Conservation (phyloP, 1,284 basidiomycete species). For the Hemileccinum hortonii region DNA sequence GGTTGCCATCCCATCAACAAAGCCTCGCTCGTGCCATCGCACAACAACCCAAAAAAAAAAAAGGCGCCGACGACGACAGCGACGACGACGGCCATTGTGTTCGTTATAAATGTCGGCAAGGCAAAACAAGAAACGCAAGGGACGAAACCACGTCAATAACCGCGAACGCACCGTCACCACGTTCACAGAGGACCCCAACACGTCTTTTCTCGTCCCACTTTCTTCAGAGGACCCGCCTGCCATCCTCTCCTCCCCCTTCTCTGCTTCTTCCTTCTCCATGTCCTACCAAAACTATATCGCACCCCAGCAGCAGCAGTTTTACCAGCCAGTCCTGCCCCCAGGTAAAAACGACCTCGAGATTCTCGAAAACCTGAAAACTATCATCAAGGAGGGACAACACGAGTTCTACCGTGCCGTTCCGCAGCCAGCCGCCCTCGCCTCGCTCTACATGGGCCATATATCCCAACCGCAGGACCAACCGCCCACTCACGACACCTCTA, state of each 20-base stretch:
- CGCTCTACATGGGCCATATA: conserved; percentile 55
- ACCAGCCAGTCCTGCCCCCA: conserved; percentile 34
- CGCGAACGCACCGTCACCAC: conserved; percentile 65
- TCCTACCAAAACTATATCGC: conserved; percentile 30
- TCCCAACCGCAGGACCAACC: conserved; percentile 41
- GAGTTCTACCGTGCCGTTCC: conserved; percentile 64
- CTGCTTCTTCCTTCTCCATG: conserved; percentile 29
- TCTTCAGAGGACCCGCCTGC: conserved; percentile 46
- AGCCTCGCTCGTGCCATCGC: too few species aligned
- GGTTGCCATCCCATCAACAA: too few species aligned
- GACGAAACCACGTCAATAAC: conserved; percentile 49
- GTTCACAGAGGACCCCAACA: conserved; percentile 55
- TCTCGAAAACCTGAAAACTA: conserved; percentile 67
- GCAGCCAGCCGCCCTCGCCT: conserved; percentile 60
- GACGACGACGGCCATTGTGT: too few species aligned
- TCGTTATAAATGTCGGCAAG: conserved; percentile 52
- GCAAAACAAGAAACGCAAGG: conserved; percentile 61
- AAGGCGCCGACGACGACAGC: too few species aligned
- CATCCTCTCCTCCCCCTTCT: conserved; percentile 34
- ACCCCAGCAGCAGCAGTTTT: conserved; percentile 28
- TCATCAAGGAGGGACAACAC: conserved; percentile 70
- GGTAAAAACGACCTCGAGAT: conserved; percentile 65
- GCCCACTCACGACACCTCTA: conserved; percentile 10
- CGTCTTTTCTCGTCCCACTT: conserved; percentile 46
- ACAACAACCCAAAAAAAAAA: too few species aligned